These are phyloP conservation scores for Citeromyces hawaiiensis DNA, from an alignment of 1,139 yeast genomes.

Conservation along the genomic window DNA sequence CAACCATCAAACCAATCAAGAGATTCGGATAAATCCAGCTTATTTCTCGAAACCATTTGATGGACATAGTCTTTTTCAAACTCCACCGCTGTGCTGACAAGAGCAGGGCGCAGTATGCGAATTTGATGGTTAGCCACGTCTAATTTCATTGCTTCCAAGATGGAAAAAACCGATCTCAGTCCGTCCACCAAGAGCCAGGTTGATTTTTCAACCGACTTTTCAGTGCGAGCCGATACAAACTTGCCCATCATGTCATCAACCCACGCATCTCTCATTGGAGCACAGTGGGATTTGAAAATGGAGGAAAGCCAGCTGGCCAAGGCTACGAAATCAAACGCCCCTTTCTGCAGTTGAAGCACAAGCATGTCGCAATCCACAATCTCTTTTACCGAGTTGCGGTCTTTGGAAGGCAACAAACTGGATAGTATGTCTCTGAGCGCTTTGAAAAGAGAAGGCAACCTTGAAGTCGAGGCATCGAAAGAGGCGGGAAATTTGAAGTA, in stretches of 20 bases:
- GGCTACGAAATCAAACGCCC: conserved; percentile 53
- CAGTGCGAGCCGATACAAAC: conserved; percentile 48
- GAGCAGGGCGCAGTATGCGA: conserved; percentile 68
- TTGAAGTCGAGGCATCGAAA: conserved; percentile 4
- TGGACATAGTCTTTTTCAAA: conserved; percentile 82
- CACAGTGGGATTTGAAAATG: conserved; percentile 74
- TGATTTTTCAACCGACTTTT: conserved; percentile 18
- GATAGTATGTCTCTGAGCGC: conserved; percentile 69
- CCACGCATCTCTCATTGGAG: conserved; percentile 92
- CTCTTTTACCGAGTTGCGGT: conserved; percentile 54
- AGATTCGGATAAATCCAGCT: conserved; percentile 53
- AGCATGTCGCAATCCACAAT: conserved; percentile 69
- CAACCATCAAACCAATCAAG: conserved; percentile 48
- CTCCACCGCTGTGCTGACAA: conserved; percentile 83
- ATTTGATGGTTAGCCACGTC: conserved; percentile 95
- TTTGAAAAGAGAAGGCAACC: conserved; percentile 7
- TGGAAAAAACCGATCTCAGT: conserved; percentile 64
- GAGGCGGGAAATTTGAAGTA: conserved; percentile 12
- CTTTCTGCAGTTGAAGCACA: conserved; percentile 61
- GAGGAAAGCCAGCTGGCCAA: conserved; percentile 61
- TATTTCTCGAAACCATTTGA: conserved; percentile 54
- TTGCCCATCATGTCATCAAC: conserved; percentile 73
- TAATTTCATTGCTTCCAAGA: conserved; percentile 89
- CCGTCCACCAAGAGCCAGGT: conserved; percentile 60
- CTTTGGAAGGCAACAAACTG: conserved; percentile 67